A percentile compares a stretch with the other conserved stretches of the same genome.
Evolutionary conservation across 805 yeast species (phyloP).

Genomic region (Lachancea lanzarotensis): DNA sequence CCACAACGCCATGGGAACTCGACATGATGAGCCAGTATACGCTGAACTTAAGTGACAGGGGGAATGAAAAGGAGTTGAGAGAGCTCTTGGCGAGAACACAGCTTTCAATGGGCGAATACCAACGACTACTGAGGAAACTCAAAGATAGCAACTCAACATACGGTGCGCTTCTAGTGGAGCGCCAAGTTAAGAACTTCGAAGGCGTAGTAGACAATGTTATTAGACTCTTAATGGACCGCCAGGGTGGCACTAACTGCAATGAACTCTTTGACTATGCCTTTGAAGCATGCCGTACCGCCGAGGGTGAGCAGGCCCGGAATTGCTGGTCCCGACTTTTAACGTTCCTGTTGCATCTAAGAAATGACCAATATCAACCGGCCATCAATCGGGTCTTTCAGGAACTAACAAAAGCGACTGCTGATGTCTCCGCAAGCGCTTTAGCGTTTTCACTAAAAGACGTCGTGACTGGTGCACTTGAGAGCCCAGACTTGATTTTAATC

Average conservation of each 20-base stretch:
- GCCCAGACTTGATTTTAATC: slow-evolving; percentile 41
- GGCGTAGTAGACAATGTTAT: slow-evolving; percentile 16
- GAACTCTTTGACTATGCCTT: slow-evolving; percentile 14
- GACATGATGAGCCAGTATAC: slow-evolving; percentile 14
- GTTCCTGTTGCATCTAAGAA: slow-evolving; percentile 15
- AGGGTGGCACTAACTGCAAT: slow-evolving; percentile 1
- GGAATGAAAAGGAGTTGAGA: slow-evolving; percentile 8
- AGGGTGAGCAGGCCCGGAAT: slow-evolving; percentile 6
- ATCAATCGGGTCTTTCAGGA: slow-evolving; percentile 20
- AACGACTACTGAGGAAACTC: slow-evolving; percentile 11
- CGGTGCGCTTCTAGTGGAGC: slow-evolving; percentile 18
- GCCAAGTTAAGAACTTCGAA: slow-evolving; percentile 13
- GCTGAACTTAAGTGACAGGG: slow-evolving; percentile 15
- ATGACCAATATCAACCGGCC: slow-evolving; percentile 12
- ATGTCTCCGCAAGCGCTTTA: slow-evolving; percentile 16
- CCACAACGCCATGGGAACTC: background rate
- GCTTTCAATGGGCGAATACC: slow-evolving; percentile 11
- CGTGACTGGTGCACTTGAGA: slow-evolving; percentile 47
- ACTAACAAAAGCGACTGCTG: slow-evolving; percentile 14
- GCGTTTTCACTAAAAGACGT: slow-evolving; percentile 45
- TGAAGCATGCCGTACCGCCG: slow-evolving; percentile 2
- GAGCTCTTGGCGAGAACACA: slow-evolving; percentile 16
- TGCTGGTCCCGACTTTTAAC: slow-evolving; percentile 25
- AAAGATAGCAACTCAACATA: slow-evolving; percentile 12
- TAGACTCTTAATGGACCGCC: slow-evolving; percentile 8